Evolutionary conservation across 306 rosid species (phyloP), one percentile per base, ranked within the genome.

Genomic region (Pterocarpus macrocarpus): DNA sequence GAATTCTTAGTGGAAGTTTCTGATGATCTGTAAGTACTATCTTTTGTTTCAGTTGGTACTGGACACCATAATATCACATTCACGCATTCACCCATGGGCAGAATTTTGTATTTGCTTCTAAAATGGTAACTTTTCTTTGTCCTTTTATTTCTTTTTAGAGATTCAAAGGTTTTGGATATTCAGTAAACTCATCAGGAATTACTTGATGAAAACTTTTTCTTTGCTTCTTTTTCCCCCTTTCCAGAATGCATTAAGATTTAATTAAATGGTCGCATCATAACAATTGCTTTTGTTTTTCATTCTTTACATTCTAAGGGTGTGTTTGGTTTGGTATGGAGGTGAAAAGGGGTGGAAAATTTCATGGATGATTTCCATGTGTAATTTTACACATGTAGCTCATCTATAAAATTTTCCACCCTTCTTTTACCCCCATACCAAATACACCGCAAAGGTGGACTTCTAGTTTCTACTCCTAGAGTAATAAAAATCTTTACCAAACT

Each of bases 1-100:
- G 98, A 95, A 83, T 95, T 95, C 86, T 77, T 95, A 17, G 97
- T 95, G 77, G 98, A 95, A 84, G 85, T 95, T 81, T 88, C 97
- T 73, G 97, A 95, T 86, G 97, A 92, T 87, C 81, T 95, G 98
- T 95, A 81, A 90, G 97, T 85, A 57, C 72, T 53, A 43, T 62
- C 72, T 87, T 69, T 68, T 65, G 61, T 80, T 76, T 75, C 69
- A 75, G 56, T 64, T 64, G 61, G 61, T 79, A 70, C 44, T 22
- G 47, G 55, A 63, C 75, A 57, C 33, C 80, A 38, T 79, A 34
- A 64, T 36, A 78, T 78, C 64, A 7, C 33, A 17, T 61, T 41
- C 55, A 66, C n/a, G 8, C 35, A 11, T 74, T 59, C 62, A 16
- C 36, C 16, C 17, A 44, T 8, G 61, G 47, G 38, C 55, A 47